Conservation (phyloP, 2,329 filamentous ascomycete genomes). For the Colletotrichum sp. region DNA sequence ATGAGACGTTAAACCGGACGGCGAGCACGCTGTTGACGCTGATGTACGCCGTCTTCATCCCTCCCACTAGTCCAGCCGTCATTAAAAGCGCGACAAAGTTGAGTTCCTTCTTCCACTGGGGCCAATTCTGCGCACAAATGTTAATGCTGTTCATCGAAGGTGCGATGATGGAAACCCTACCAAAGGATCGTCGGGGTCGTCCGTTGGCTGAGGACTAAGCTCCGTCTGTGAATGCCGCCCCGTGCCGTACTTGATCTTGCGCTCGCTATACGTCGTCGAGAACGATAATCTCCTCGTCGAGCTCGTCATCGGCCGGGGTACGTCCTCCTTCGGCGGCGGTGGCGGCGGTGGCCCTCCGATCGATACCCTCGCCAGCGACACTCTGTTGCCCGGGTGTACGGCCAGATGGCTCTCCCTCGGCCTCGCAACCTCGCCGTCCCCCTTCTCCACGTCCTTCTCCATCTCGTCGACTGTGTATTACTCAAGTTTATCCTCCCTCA, state of each 20-base stretch:
- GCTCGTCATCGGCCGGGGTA: conserved; percentile 30
- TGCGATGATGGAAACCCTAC: conserved; percentile 35
- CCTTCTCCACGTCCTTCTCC: conserved; percentile 14
- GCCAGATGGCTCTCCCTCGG: neutral
- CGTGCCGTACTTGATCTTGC: conserved; percentile 51
- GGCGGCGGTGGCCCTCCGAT: conserved; percentile 5
- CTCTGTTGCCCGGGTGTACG: neutral
- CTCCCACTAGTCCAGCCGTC: conserved; percentile 49
- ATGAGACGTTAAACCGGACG: conserved; percentile 46
- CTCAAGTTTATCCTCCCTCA: neutral
- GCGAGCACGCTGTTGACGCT: conserved; percentile 51
- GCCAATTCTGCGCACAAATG: conserved; percentile 54
- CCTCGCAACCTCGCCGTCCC: neutral
- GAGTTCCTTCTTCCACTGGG: conserved; percentile 57
- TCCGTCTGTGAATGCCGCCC: conserved; percentile 49
- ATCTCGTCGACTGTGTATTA: neutral
- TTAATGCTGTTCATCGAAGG: neutral
- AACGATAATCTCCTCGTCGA: conserved; percentile 42
- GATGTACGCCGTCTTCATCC: conserved; percentile 61
- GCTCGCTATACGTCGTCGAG: conserved; percentile 32
- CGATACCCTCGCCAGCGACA: neutral
- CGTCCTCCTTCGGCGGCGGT: conserved; percentile 3
- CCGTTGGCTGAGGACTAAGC: conserved; percentile 60
- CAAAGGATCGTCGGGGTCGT: conserved; percentile 58
- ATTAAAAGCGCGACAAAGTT: conserved; percentile 53